Conservation (phyloP, 495 filamentous ascomycete species). For the Penicillium daleae region DNA sequence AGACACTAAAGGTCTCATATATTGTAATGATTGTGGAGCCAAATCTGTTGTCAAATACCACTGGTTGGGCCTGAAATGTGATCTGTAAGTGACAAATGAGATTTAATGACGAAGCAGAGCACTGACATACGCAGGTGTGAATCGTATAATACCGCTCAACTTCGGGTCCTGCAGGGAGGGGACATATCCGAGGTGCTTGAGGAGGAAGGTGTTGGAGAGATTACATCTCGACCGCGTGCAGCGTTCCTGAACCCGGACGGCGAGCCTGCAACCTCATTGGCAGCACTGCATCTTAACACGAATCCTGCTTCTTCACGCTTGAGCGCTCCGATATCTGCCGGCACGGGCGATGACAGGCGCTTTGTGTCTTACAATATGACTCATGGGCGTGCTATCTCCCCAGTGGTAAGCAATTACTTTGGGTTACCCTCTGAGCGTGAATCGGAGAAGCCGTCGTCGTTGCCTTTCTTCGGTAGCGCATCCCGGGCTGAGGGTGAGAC, state of each 20-base stretch:
- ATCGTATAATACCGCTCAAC: constrained; percentile 82
- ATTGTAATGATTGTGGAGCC: constrained; percentile 92
- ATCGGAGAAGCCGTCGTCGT: constrained; percentile 37
- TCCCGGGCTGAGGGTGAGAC: constrained; percentile 44
- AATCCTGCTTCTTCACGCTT: constrained; percentile 36
- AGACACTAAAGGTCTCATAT: constrained; percentile 77
- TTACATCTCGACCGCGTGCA: constrained; percentile 32
- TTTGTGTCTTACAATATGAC: constrained; percentile 46
- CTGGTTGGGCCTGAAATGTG: constrained; percentile 92
- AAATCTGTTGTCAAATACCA: constrained; percentile 87
- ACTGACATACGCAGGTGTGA: constrained; percentile 57
- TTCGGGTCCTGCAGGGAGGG: constrained; percentile 60
- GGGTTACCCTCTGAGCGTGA: constrained; percentile 45
- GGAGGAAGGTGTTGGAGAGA: constrained; percentile 24
- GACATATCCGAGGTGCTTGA: constrained; percentile 33
- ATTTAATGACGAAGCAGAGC: too few species aligned
- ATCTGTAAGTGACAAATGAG: constrained; percentile 51
- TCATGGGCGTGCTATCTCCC: constrained; percentile 43
- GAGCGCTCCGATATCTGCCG: constrained; percentile 30
- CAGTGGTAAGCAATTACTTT: constrained; percentile 50
- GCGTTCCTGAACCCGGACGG: constrained; percentile 32
- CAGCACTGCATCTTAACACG: constrained; percentile 37
- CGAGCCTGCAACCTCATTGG: constrained; percentile 31
- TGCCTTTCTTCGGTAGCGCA: constrained; percentile 43
- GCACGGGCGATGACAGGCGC: constrained; percentile 23